A percentile compares a stretch with the other conserved stretches of the same genome.
Conservation (phyloP, 345 rosid species). For the Noccaea bulbosa region DNA sequence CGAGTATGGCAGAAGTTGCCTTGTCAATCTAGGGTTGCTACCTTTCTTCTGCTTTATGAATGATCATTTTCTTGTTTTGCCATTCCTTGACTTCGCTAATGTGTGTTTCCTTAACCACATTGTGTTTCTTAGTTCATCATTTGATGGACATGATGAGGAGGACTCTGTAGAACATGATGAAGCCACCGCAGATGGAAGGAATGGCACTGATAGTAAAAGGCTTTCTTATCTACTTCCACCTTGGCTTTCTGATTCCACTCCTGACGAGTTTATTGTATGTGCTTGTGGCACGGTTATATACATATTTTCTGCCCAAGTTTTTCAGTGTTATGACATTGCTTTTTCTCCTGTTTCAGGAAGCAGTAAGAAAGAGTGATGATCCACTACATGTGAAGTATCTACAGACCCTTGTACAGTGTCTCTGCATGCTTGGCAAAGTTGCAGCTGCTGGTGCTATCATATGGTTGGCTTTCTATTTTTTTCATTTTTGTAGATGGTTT, state of each 20-base stretch:
- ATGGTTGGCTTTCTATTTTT: slow-evolving; percentile 65
- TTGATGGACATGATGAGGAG: slow-evolving; percentile 86
- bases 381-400: slow-evolving; percentile 91
- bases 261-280: slow-evolving; percentile 92
- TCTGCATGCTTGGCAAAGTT: slow-evolving; percentile 92
- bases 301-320: slow-evolving; percentile 29
- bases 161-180: slow-evolving; percentile 71
- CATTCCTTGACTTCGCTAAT: slow-evolving; percentile 19
- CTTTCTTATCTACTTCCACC: slow-evolving; percentile 63
- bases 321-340: slow-evolving; percentile 20
- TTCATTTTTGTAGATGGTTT: slow-evolving; percentile 29
- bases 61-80: slow-evolving; percentile 3
- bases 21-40: slow-evolving; percentile 24
- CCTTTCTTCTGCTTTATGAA: slow-evolving; percentile 16
- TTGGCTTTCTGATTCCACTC: slow-evolving; percentile 88
- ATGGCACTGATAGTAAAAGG: slow-evolving; percentile 66
- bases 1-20: slow-evolving; percentile 33
- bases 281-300: slow-evolving; percentile 18
- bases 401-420: slow-evolving; percentile 97
- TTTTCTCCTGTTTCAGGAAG: slow-evolving; percentile 63
- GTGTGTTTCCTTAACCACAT: slow-evolving; percentile 20
- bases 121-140: slow-evolving; percentile 65
- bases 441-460: slow-evolving; percentile 97
- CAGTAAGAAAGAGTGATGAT: slow-evolving; percentile 82
- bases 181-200: slow-evolving; percentile 57